These are phyloP conservation scores for Diaporthe destruens DNA, from an alignment of 2,329 filamentous ascomycete species.

Conservation along the genomic window DNA sequence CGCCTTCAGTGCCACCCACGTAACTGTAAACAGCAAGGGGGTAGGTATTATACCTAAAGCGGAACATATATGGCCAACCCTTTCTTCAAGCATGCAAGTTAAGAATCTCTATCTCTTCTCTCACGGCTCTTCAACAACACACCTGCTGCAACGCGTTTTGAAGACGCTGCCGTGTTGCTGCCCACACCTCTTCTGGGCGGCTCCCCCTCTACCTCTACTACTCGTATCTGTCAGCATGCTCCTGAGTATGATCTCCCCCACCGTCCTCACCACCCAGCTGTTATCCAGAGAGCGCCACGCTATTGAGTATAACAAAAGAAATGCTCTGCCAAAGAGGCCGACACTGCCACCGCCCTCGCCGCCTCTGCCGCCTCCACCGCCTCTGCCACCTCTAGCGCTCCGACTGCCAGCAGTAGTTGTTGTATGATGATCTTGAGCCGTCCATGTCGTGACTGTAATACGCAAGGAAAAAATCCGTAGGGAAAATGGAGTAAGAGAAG, in stretches of 20 bases:
- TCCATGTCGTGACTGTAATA: constrained; percentile 20
- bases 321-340: constrained; percentile 28
- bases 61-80: constrained; percentile 15
- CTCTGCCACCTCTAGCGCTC: constrained; percentile 8
- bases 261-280: constrained; percentile 25
- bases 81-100: constrained; percentile 28
- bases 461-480: constrained; percentile 28
- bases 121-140: constrained; percentile 1
- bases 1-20: constrained; percentile 23
- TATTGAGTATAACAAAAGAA: constrained; percentile 42
- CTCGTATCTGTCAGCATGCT: not conserved
- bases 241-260: constrained; percentile 10
- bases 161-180: not conserved
- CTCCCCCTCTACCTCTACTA: not conserved
- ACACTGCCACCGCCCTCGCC: not conserved
- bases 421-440: constrained; percentile 14
- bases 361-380: not conserved
- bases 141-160: not conserved
- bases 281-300: constrained; percentile 41
- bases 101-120: not conserved
- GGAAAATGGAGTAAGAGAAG: constrained; percentile 25
- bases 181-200: not conserved
- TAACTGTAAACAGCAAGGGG: constrained; percentile 33
- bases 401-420: constrained; percentile 33
- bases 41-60: constrained; percentile 36